These are phyloP conservation scores for Saccharomycopsis amapae DNA, from an alignment of 805 yeast genomes.

Conservation along the genomic window DNA sequence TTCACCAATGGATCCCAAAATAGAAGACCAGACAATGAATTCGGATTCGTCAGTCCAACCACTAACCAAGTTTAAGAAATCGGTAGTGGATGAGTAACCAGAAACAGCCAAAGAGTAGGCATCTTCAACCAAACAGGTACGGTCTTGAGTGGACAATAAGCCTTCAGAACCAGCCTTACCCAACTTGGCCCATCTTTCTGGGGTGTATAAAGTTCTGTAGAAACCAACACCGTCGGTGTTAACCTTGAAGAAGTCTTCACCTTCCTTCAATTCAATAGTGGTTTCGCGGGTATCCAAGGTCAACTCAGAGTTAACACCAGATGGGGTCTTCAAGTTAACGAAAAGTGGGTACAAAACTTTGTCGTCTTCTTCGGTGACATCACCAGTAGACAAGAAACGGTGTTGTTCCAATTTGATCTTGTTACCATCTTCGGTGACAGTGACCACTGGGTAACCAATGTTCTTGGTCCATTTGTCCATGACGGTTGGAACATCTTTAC, in stretches of 20 bases:
- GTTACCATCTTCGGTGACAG: slow-evolving; percentile 51
- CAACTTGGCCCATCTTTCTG: slow-evolving; percentile 61
- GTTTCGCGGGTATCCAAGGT: slow-evolving; percentile 46
- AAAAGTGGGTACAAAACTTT: slow-evolving; percentile 62
- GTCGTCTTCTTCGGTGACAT: slow-evolving; percentile 70
- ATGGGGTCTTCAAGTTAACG: slow-evolving; percentile 50
- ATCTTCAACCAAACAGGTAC: slow-evolving; percentile 77
- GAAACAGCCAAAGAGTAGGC: slow-evolving; percentile 64
- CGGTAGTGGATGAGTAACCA: slow-evolving; percentile 58
- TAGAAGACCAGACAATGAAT: slow-evolving; percentile 64
- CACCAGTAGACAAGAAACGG: slow-evolving; percentile 71
- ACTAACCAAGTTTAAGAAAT: slow-evolving; percentile 50
- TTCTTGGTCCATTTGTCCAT: slow-evolving; percentile 80
- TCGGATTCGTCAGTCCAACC: slow-evolving; percentile 54
- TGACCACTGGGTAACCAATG: slow-evolving; percentile 69
- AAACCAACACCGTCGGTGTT: slow-evolving; percentile 72
- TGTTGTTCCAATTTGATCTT: slow-evolving; percentile 56
- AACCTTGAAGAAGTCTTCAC: slow-evolving; percentile 50
- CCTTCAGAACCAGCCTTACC: slow-evolving; percentile 53
- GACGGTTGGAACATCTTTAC: slow-evolving; percentile 61
- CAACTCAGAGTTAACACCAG: slow-evolving; percentile 54
- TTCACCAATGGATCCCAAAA: slow-evolving; percentile 40
- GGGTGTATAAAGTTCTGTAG: slow-evolving; percentile 64
- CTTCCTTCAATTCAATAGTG: slow-evolving; percentile 38
- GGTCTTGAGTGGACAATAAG: slow-evolving; percentile 63